Base-by-base conservation (phyloP, 1,139 yeast genomes). In the Blastobotrys illinoisensis region DNA sequence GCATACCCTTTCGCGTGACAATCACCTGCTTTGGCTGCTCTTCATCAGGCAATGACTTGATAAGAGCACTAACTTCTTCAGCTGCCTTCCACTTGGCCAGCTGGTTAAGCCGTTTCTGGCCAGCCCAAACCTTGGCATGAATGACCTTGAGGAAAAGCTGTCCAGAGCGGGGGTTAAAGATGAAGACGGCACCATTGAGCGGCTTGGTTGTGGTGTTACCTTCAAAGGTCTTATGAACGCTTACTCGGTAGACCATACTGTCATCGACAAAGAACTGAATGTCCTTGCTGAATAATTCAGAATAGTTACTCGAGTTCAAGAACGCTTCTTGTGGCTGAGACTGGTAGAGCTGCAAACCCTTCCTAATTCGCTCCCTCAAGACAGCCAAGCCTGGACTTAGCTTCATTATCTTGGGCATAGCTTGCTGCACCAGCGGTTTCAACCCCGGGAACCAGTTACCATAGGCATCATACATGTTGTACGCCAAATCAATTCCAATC, bases 1-100 rank as follows among this genome's bases (percentile, higher is more conserved):
- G 70, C 79, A 93, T 86, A 20, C 97, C 96, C 65, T 87, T 88
- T 63, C 98, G 77, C 0, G 97, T 87, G 9, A 88, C 91, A 67
- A 93, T 88, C 56, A 95, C 75, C 69, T 91, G 97, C 64, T 86
- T 86, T 1, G 99, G 99, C 66, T 91, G 97, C 69, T 93, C 97
- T 67, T 93, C 97, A 54, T 82, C 79, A 0, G 98, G 98, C 56
- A 93, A 73, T 0, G 98, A 88, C 50, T 97, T 78, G 23, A 93
- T 80, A 60, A 93, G 75, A 0, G 97, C 96, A 9, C 97, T 93
- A 23, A 90, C 96, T 72, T 93, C 99, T 71, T 95, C 99, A 0
- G 99, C 99, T 1, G 98, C 86, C 69, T 93, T 93, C 99, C 99
- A 95, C 68, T 93, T 93, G 0, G 98, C 95, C 59, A 95, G 75